A percentile compares a stretch with the other conserved stretches of the same genome.
These are phyloP conservation scores for Suillus hirtellus DNA, from an alignment of 768 basidiomycete genomes.

Conservation along the genomic window DNA sequence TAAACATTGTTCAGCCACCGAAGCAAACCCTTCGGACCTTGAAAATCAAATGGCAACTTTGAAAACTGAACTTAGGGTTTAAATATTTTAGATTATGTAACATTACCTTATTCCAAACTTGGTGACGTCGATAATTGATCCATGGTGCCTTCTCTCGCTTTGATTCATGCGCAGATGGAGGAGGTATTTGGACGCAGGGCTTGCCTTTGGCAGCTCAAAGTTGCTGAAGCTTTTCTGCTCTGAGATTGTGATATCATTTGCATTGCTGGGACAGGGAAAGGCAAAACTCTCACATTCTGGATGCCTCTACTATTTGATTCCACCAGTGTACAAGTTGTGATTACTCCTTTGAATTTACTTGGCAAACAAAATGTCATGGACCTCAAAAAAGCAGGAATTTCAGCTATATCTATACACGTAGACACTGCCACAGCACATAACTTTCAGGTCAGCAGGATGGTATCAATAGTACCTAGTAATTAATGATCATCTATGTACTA, in stretches of 20 bases:
- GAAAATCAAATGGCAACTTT: not conserved
- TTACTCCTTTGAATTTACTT: constrained; percentile 1
- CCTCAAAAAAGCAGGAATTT: not conserved
- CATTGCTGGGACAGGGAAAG: not conserved
- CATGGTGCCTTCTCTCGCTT: not conserved
- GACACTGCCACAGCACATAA: not conserved
- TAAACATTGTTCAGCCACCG: not conserved
- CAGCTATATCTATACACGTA: not conserved
- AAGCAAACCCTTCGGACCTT: not conserved
- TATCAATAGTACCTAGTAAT: not conserved
- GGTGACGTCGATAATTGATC: too few species aligned
- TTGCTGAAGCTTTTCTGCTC: not conserved
- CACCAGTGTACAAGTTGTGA: not conserved
- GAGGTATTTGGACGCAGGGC: not conserved
- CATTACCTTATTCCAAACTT: too few species aligned
- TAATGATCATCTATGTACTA: not conserved
- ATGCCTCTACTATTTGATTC: not conserved
- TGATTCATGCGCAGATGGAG: not conserved
- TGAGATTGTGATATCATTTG: not conserved
- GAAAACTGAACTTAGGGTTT: too few species aligned
- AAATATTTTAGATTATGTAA: too few species aligned
- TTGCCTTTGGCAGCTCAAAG: not conserved
- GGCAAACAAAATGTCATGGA: not conserved
- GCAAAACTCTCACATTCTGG: not conserved
- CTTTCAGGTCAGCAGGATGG: not conserved